These are phyloP conservation scores for Dendrobium chrysotoxum DNA, from an alignment of 106 monocot genomes.

Conservation along the genomic window DNA sequence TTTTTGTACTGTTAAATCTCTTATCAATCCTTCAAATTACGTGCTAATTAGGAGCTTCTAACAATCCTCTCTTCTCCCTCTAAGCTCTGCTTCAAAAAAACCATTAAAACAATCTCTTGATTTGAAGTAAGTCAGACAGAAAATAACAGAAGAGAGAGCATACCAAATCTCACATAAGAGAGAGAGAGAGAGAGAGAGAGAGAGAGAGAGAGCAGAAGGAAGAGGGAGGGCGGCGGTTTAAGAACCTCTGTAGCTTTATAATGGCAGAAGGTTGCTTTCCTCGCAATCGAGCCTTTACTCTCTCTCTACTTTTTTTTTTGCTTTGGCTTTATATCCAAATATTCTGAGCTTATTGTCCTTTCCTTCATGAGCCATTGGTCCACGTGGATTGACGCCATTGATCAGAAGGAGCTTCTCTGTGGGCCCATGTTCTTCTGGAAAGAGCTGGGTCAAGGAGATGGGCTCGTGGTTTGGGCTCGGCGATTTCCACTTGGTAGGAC, in stretches of 20 bases:
- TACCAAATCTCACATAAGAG: neutral
- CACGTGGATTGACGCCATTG: conserved; percentile 8
- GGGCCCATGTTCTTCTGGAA: conserved; percentile 1
- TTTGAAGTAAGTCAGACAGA: neutral
- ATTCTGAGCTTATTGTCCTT: conserved; percentile 14
- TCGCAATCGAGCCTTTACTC: neutral
- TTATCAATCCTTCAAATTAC: no score
- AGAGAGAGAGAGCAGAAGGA: neutral
- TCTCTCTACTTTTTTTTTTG: neutral
- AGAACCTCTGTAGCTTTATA: conserved; percentile 16
- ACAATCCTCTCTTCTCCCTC: neutral
- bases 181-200: neutral
- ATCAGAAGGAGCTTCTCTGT: neutral
- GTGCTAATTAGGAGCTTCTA: no score
- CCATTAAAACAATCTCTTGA: neutral
- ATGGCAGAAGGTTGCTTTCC: neutral
- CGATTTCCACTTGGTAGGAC: neutral
- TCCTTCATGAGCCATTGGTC: neutral
- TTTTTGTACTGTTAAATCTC: neutral
- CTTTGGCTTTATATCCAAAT: conserved; percentile 15
- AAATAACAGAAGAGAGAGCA: neutral
- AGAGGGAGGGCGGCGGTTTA: neutral
- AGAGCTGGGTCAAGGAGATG: conserved; percentile 9
- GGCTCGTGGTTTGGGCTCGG: neutral
- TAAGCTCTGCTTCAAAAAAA: neutral